These are phyloP conservation scores for Clathrospora elynae DNA, from an alignment of 2,329 filamentous ascomycete species.

Conservation along the genomic window DNA sequence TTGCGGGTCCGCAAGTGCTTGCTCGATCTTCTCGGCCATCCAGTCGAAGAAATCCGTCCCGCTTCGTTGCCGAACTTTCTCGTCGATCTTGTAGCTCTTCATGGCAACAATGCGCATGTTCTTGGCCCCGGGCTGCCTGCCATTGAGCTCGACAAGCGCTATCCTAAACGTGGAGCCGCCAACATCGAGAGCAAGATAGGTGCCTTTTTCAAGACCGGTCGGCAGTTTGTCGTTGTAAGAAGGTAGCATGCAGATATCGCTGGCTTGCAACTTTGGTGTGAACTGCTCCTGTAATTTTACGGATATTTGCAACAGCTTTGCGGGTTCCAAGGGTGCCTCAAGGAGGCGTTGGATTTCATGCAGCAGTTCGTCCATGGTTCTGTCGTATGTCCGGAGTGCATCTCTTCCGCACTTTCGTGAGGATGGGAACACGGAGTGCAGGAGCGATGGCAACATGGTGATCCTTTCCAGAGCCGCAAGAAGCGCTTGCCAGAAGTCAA, in stretches of 20 bases:
- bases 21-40: conserved; percentile 66
- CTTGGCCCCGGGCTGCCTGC: conserved; percentile 51
- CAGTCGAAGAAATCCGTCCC: conserved; percentile 68
- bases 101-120: conserved; percentile 62
- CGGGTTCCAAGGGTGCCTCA: conserved; percentile 51
- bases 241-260: conserved; percentile 67
- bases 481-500: conserved; percentile 49
- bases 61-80: conserved; percentile 59
- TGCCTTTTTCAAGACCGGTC: conserved; percentile 63
- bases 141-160: conserved; percentile 62
- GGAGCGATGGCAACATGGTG: conserved; percentile 49
- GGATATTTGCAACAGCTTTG: conserved; percentile 53
- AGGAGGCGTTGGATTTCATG: conserved; percentile 52
- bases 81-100: conserved; percentile 61
- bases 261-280: conserved; percentile 58
- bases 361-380: conserved; percentile 56
- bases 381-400: conserved; percentile 49
- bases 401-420: conserved; percentile 43
- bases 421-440: conserved; percentile 46
- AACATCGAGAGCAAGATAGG: conserved; percentile 66
- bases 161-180: conserved; percentile 70
- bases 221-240: conserved; percentile 68
- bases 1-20: conserved; percentile 54
- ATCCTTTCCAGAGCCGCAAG: conserved; percentile 46
- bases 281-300: conserved; percentile 57